Conservation (phyloP, 1,284 basidiomycete genomes). For the Cerioporus squamosus region DNA sequence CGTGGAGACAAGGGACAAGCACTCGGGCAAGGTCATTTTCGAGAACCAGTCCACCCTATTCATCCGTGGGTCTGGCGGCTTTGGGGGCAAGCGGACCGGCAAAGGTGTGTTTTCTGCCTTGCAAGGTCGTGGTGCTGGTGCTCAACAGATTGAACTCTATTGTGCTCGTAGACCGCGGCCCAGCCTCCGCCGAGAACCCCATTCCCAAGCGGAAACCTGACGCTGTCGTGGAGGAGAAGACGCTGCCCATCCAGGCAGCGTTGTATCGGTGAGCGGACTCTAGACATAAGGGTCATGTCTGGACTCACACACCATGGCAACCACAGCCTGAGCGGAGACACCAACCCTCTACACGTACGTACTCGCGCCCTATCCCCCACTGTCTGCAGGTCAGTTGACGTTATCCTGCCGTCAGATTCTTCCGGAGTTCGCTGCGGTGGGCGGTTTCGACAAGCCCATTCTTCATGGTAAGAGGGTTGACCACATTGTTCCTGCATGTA, state of each 20-base stretch:
- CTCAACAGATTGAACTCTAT: background rate
- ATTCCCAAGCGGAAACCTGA: slow-evolving; percentile 87
- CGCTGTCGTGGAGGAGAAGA: slow-evolving; percentile 87
- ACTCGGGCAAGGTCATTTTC: slow-evolving; percentile 82
- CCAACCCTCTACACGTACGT: slow-evolving; percentile 88
- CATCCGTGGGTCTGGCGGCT: slow-evolving; percentile 93
- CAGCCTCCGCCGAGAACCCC: slow-evolving; percentile 85
- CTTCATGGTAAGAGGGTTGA: slow-evolving; percentile 55
- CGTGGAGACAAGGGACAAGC: slow-evolving; percentile 81
- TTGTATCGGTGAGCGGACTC: slow-evolving; percentile 73
- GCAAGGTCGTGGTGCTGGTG: background rate
- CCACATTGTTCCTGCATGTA: background rate
- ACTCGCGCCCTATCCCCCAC: background rate
- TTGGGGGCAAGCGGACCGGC: slow-evolving; percentile 90
- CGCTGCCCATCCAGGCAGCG: slow-evolving; percentile 81
- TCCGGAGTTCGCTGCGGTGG: slow-evolving; percentile 92
- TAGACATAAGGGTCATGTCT: slow-evolving; percentile 3
- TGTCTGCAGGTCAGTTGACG: slow-evolving; percentile 3
- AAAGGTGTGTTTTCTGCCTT: slow-evolving; percentile 53
- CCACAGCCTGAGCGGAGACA: slow-evolving; percentile 82
- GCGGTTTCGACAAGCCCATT: slow-evolving; percentile 93
- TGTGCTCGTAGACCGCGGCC: slow-evolving; percentile 77
- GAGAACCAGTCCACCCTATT: slow-evolving; percentile 95
- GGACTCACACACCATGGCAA: slow-evolving; percentile 3
- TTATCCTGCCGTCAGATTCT: slow-evolving; percentile 62